Percentiles rank a stretch among this genome's conserved stretches.
These are phyloP conservation scores for Dendrobium huoshanense DNA, from an alignment of 106 monocot species.

Conservation along the genomic window DNA sequence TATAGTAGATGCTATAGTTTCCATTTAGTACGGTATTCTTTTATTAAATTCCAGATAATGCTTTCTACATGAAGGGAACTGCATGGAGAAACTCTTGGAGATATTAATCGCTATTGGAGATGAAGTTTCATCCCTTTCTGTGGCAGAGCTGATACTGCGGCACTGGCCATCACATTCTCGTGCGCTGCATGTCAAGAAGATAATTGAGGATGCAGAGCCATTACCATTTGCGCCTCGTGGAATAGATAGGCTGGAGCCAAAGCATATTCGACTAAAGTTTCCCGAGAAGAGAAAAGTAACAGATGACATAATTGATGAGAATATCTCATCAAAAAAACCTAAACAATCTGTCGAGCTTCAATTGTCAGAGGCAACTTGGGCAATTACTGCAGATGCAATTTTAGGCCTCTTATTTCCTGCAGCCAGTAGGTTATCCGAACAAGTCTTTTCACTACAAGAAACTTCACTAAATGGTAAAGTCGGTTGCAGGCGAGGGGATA, in stretches of 20 bases:
- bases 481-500: conserved; percentile 7
- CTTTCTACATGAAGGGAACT: conserved; percentile 65
- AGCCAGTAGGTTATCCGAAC: conserved; percentile 7
- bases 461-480: conserved; percentile 10
- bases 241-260: conserved; percentile 84
- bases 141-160: conserved; percentile 70
- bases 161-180: conserved; percentile 97
- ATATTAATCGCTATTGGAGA: conserved; percentile 83
- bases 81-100: conserved; percentile 98
- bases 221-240: conserved; percentile 75
- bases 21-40: neutral
- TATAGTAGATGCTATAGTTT: neutral
- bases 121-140: conserved; percentile 76
- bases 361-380: conserved; percentile 59
- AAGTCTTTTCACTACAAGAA: conserved; percentile 6
- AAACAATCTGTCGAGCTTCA: conserved; percentile 45
- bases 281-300: conserved; percentile 59
- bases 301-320: conserved; percentile 23
- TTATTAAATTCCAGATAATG: conserved; percentile 1
- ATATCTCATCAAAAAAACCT: conserved; percentile 25
- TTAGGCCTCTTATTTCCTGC: conserved; percentile 33
- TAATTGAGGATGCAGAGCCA: conserved; percentile 65
- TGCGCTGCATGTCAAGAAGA: conserved; percentile 79
- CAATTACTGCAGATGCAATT: conserved; percentile 51
- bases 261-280: conserved; percentile 72